Evolutionary conservation across 2,329 filamentous ascomycete genomes (phyloP), one percentile per base, ranked within the genome.

Genomic region (Diaporthe batatas): DNA sequence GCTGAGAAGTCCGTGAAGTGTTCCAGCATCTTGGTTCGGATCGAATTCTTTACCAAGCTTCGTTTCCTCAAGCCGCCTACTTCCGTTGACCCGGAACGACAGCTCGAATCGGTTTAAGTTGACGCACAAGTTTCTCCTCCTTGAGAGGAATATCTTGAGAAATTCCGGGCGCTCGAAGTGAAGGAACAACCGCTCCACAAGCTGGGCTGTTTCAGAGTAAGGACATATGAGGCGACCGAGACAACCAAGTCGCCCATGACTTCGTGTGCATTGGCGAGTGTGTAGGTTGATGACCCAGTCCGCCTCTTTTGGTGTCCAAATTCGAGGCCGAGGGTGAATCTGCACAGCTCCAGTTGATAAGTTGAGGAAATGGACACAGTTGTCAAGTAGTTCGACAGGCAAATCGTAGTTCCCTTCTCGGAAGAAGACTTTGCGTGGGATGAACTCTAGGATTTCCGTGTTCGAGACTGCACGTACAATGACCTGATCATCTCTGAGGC

Each of bases 331-430:
- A 8, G 83, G 84, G 11, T 90, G 83, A 29, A 91, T 86, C 57
- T 92, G 87, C 0, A 93, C 65, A 0, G 75, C 62, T 0, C 77
- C 74, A 0, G 74, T 78, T 0, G 36, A 62, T 0, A 91, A 16
- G 54, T 92, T 82, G 5, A 92, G 80, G 90, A 90, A 93, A 74
- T 93, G 91, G 0, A 87, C 82, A 65, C 88, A 91, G 8, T 85
- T 80, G 0, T 87, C 78, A 0, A 91, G 74, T 0, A 93, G 80
- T 0, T 82, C 77, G 0, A 75, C 75, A 0, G 91, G 91, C 0
- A 92, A 79, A 74, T 91, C 89, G 47, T 80, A 84, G 3, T 25
- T 74, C 0, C 59, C 21, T 0, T 25, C 8, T 0, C 75, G 72
- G 1, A 58, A 74, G 39, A 86, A 85, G 0, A 79, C 29, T 0